Evolutionary conservation across 2,329 filamentous ascomycete genomes (phyloP).

Genomic region (Scolecobasidium constrictum): DNA sequence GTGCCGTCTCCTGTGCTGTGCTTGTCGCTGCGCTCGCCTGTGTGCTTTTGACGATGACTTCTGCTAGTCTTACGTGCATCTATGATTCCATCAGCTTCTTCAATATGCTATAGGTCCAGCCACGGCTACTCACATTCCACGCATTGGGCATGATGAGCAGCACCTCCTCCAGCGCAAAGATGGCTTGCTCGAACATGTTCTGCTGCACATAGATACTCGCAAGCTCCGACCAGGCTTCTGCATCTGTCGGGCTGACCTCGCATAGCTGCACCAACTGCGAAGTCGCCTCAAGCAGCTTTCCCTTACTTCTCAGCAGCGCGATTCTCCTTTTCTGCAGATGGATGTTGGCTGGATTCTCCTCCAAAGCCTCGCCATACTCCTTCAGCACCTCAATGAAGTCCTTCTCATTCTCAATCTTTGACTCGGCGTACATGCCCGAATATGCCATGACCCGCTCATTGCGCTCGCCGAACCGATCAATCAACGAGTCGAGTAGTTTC

Average conservation of each 20-base stretch:
- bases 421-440: constrained; percentile 74
- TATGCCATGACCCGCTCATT: constrained; percentile 85
- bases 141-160: constrained; percentile 78
- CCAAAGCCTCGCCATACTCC: constrained; percentile 67
- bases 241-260: constrained; percentile 77
- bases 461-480: constrained; percentile 65
- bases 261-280: constrained; percentile 63
- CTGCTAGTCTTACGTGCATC: constrained; percentile 80
- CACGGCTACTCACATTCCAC: constrained; percentile 83
- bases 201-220: constrained; percentile 75
- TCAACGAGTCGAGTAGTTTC: constrained; percentile 63
- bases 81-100: constrained; percentile 28
- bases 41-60: constrained; percentile 65
- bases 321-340: constrained; percentile 77
- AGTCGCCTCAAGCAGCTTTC: constrained; percentile 61
- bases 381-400: constrained; percentile 60
- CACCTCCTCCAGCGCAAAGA: constrained; percentile 85
- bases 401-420: constrained; percentile 54
- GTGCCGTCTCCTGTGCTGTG: constrained; percentile 23
- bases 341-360: constrained; percentile 67
- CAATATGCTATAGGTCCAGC: too few species aligned
- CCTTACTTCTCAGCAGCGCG: constrained; percentile 66
- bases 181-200: constrained; percentile 69
- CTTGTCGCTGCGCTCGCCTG: constrained; percentile 18
- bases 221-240: constrained; percentile 87